phyloP scores from a whole-genome alignment of 139 green algal genomes.

The Chlamydomonas sp. region DNA sequence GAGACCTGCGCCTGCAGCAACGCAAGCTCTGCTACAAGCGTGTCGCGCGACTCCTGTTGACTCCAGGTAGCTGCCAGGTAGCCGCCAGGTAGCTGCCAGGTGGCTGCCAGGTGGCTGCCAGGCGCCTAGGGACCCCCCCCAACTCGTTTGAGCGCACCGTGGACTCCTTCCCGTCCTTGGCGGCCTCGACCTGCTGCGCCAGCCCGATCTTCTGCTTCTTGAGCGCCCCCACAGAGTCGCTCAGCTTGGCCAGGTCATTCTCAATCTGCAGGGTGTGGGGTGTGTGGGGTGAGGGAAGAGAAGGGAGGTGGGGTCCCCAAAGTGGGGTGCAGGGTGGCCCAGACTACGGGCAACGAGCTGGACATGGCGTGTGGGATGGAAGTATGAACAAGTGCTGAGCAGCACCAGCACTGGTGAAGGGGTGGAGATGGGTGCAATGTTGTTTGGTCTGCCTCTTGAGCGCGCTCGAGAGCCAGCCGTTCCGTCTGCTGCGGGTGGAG shows the following conservation, averaged over 20 bases:
- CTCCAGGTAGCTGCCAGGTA: no score
- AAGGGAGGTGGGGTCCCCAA: neutral
- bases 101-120: no score
- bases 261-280: constrained; percentile 1
- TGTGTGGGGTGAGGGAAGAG: neutral
- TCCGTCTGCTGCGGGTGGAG: neutral
- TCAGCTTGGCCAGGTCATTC: constrained; percentile 3
- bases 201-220: neutral
- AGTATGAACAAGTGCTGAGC: neutral
- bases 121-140: no score
- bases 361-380: neutral
- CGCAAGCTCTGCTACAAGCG: no score
- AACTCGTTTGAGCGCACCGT: constrained; percentile 9
- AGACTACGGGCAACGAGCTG: neutral
- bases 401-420: no score
- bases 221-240: neutral
- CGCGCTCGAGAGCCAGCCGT: neutral
- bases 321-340: neutral
- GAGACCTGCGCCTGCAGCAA: no score
- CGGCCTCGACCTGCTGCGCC: neutral
- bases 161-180: constrained; percentile 7
- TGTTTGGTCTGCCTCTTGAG: neutral
- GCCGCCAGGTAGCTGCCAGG: no score
- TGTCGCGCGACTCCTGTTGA: no score
- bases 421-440: neutral